Base-by-base conservation (phyloP, 768 basidiomycete species). In the Hygrophorus russula region DNA sequence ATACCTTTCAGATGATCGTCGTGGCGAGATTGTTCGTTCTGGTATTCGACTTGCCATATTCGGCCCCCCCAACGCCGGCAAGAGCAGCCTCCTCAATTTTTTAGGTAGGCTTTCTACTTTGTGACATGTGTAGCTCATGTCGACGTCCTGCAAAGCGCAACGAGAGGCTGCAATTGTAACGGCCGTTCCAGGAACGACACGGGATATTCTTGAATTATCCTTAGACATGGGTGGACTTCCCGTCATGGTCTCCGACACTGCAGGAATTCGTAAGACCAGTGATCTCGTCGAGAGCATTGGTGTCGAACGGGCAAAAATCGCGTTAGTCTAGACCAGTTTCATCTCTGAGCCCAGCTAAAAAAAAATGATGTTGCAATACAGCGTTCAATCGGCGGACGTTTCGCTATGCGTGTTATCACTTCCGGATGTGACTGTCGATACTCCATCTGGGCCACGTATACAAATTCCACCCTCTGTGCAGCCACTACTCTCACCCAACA, bases 1-100 rank as follows among this genome's bases (percentile, higher is more conserved):
- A 0, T 75, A 86, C 44, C 64, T 93, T 1, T 59, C 70, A 4
- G 89, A 92, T 58, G 76, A 73, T 37, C 74, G 81, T 14, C 70
- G 82, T 29, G 89, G 90, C 0, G 91, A 94, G 57, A 78, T 94
- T 40, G 64, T 92, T 47, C 78, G 88, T 10, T 75, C 78, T 1
- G 92, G 91, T 2, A 74, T 93, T 38, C 78, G 76, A 36, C 67
- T 94, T 7, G 82, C 86, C 11, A 92, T 96, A 31, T 91, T 92
- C 54, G 91, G 91, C 0, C 88, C 90, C 17, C 87, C 92, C 0
- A 96, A 96, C 53, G 89, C 84, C 1, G 92, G 91, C n/a, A 96
- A 94, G 64, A 91, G 87, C 54, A 87, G 82, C 53, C 59, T 91
- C 14, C 69, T 90, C 37, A 94, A 94, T 54, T 89, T 80, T 56